phyloP scores from a whole-genome alignment of 768 basidiomycete species.

The Trametes sanguinea region DNA sequence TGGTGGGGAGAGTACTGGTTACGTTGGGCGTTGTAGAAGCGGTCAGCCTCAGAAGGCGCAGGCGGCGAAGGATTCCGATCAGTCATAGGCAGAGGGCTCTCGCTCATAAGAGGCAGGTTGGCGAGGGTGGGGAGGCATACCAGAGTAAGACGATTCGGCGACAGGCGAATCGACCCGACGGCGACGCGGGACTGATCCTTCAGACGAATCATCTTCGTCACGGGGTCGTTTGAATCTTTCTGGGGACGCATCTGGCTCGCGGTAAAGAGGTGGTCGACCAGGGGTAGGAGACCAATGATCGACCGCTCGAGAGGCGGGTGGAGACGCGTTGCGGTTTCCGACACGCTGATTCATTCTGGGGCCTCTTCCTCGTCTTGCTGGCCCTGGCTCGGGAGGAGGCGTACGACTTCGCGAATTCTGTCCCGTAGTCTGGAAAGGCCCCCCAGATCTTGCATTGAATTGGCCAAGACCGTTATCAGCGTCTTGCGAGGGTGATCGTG shows the following conservation, averaged over 20 bases:
- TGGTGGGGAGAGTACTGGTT: background rate
- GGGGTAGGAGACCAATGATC: constrained; percentile 9
- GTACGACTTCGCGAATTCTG: background rate
- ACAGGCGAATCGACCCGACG: background rate
- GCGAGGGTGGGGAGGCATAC: background rate
- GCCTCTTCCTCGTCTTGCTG: background rate
- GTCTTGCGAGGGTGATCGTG: background rate
- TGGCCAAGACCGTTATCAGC: background rate
- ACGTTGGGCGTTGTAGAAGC: background rate
- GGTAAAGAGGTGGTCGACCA: background rate
- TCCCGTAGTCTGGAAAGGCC: background rate
- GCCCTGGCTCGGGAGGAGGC: background rate
- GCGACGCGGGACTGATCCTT: background rate
- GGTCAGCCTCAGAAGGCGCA: background rate
- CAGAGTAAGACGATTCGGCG: background rate
- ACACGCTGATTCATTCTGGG: background rate
- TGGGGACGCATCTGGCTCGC: background rate
- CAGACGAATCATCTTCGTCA: background rate
- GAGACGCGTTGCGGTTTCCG: background rate
- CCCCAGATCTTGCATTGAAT: background rate
- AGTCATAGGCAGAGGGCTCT: background rate
- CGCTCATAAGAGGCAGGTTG: background rate
- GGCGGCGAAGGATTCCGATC: background rate
- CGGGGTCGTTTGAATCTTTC: constrained; percentile 11
- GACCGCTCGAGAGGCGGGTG: background rate